Conservation (phyloP, 73 alveolate genomes). For the Vitrella brassicaformis region DNA sequence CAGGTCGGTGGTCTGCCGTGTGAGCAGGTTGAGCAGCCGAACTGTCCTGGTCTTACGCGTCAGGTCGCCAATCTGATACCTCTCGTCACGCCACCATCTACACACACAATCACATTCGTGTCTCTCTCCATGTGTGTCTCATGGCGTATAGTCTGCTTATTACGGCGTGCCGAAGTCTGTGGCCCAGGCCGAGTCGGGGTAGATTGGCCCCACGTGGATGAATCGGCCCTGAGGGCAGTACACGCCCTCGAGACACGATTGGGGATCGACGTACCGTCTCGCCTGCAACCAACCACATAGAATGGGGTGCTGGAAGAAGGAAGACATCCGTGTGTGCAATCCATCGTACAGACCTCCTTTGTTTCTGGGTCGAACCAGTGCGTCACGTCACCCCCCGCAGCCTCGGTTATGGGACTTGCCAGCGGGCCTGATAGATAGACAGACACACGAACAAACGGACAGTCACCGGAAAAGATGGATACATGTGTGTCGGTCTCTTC, state of each 20-base stretch:
- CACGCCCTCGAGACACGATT: conserved; percentile 23
- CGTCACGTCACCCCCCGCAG: conserved; percentile 58
- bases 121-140: background rate
- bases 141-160: background rate
- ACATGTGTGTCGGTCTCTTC: too few relatives aligned
- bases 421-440: conserved; percentile 44
- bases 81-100: conserved; percentile 54
- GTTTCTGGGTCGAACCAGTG: conserved; percentile 63
- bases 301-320: background rate
- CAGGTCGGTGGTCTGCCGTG: conserved; percentile 31
- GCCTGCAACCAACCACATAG: conserved; percentile 16
- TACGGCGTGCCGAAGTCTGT: conserved; percentile 29
- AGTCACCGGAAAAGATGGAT: too few relatives aligned
- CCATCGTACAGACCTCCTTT: conserved; percentile 33
- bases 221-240: conserved; percentile 50
- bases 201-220: conserved; percentile 52
- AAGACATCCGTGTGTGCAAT: too few relatives aligned
- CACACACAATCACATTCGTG: conserved; percentile 11
- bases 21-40: conserved; percentile 50
- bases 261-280: conserved; percentile 48
- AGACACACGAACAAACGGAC: too few relatives aligned
- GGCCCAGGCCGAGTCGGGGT: conserved; percentile 52
- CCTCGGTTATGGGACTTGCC: conserved; percentile 48
- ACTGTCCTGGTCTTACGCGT: conserved; percentile 51
- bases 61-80: conserved; percentile 43